Conservation (phyloP, 176 grass and related monocot genomes). For the Zoysia japonica region DNA sequence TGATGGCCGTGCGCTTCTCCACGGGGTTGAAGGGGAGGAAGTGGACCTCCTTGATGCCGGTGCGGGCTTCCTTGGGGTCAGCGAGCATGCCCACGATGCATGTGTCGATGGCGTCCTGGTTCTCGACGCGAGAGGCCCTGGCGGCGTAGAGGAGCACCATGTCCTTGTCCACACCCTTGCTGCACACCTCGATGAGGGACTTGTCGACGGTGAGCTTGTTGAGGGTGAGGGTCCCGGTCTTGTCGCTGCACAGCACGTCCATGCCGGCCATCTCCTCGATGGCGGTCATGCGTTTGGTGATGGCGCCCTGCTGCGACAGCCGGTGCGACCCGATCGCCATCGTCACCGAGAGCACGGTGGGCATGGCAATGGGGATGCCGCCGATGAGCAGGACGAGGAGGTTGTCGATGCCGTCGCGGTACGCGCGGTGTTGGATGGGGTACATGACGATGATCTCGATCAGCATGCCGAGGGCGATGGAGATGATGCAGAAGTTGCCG, state of each 20-base stretch:
- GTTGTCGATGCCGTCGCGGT: constrained; percentile 92
- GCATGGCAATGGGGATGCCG: constrained; percentile 95
- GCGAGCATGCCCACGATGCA: constrained; percentile 86
- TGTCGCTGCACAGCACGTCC: constrained; percentile 97
- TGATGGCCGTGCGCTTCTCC: constrained; percentile 92
- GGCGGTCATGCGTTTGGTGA: constrained; percentile 97
- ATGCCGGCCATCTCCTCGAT: constrained; percentile 99
- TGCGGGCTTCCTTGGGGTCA: constrained; percentile 85
- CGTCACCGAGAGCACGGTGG: constrained; percentile 88
- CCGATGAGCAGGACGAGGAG: constrained; percentile 92
- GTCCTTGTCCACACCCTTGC: constrained; percentile 68
- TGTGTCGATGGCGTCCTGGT: constrained; percentile 93
- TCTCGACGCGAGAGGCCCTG: constrained; percentile 82
- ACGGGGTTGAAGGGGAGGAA: constrained; percentile 94
- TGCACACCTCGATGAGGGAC: constrained; percentile 73
- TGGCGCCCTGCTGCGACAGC: constrained; percentile 85
- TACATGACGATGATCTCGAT: constrained; percentile 87
- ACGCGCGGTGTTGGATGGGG: constrained; percentile 72
- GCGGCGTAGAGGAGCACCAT: constrained; percentile 76
- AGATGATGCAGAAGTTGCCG: constrained; percentile 97
- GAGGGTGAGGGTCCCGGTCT: constrained; percentile 91
- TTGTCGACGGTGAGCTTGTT: constrained; percentile 97
- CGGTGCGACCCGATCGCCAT: constrained; percentile 99
- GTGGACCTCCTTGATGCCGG: constrained; percentile 84
- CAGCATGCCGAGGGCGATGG: constrained; percentile 73